Evolutionary conservation across 768 basidiomycete species (phyloP), one percentile per base, ranked within the genome.

Genomic region (Sporobolomyces phaffii): DNA sequence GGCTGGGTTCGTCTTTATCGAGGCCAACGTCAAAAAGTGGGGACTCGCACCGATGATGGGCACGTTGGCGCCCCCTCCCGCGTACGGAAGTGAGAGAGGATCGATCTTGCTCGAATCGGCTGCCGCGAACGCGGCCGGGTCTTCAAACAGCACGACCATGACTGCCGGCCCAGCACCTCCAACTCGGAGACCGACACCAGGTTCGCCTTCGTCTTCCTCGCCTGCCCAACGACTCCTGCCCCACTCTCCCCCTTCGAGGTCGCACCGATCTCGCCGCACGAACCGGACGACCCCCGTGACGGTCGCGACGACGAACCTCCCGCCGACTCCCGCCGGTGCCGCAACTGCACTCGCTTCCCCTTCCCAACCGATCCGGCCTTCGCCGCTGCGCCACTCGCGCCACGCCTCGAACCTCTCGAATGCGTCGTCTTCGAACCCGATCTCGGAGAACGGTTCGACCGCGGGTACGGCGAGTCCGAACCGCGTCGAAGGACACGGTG

Each of bases 11-110:
- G 96, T 98, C 43, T 98, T 96, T 74, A 97, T 99, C 74, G 96
- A 99, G 79, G 96, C 96, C 38, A 97, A 99, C 76, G 96, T 99
- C 69, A 99, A 99, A 83, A 98, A 97, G 77, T 99, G 96, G 96
- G 96, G 96, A 22, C 79, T 98, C 36, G 96, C 96, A 38, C 96
- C 96, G 11, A 96, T 92, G 77, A 87, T 93, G 18, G 96, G 96
- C 51, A 98, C 96, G 0, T 83, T 98, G 14, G 94, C 94, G 2
- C 96, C 96, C 20, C 96, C 96, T 33, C 96, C 96, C 8, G 93
- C 96, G 1, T 98, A 98, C 78, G 96, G 96, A 22, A 91, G 89
- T 73, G 96, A 99, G 77, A 84, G 92, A 15, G 96, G 94, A 11
- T 94, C 91, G 76, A 97, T 99, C 64, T 81, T 99, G 13, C 82